Percentiles rank a stretch among this genome's conserved stretches.
Evolutionary conservation across 2,329 filamentous ascomycete genomes (phyloP).

Genomic region (Dactylonectria macrodidyma): DNA sequence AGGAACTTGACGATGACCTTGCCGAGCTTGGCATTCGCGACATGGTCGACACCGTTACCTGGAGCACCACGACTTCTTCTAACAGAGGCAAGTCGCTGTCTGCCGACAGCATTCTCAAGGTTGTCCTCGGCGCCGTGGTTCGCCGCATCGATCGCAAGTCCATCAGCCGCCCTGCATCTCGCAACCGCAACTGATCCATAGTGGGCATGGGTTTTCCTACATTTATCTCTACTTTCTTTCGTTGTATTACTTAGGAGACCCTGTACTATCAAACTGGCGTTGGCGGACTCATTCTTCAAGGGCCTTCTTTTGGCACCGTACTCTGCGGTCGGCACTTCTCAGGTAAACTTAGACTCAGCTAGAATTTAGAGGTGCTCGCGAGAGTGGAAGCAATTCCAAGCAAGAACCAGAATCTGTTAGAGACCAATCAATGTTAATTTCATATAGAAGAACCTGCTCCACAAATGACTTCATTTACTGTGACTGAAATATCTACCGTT

Average conservation of each 20-base stretch:
- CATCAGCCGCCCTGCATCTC: slow-evolving; percentile 30
- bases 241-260: background rate
- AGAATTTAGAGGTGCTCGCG: background rate
- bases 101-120: slow-evolving; percentile 83
- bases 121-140: slow-evolving; percentile 84
- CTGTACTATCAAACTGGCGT: background rate
- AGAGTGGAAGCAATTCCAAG: background rate
- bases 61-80: no score
- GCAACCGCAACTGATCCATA: slow-evolving; percentile 17
- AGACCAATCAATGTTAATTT: background rate
- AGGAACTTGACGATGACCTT: no score
- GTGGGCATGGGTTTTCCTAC: background rate
- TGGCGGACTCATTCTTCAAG: background rate
- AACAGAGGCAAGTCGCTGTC: slow-evolving; percentile 66
- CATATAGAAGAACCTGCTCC: background rate
- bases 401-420: background rate
- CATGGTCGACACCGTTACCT: no score
- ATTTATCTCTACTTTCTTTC: background rate
- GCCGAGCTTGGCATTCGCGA: no score
- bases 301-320: no score
- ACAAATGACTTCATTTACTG: slow-evolving; percentile 1
- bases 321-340: background rate
- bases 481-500: slow-evolving; percentile 3
- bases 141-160: slow-evolving; percentile 54
- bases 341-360: background rate